phyloP scores from a whole-genome alignment of 2,329 filamentous ascomycete species.

The Ascochyta fabae region DNA sequence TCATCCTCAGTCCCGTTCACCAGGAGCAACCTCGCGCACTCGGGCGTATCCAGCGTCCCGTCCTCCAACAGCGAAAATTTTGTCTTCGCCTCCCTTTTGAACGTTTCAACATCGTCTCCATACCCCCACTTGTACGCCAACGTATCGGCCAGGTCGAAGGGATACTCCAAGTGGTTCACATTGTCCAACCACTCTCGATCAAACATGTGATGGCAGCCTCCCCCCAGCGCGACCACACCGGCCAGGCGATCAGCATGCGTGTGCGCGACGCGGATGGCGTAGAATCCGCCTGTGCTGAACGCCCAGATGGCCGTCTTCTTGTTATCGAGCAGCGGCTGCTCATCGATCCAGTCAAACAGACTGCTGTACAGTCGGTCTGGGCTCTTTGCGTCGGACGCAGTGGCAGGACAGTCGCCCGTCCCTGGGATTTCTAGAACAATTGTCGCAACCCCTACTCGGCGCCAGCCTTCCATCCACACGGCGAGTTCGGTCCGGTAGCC shows the following conservation, averaged over 20 bases:
- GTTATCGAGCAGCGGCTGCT: conserved; percentile 57
- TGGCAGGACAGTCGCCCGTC: conserved; percentile 63
- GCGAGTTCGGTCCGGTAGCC: conserved; percentile 65
- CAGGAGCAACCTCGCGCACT: conserved; percentile 59
- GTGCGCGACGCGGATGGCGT: conserved; percentile 63
- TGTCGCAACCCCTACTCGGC: conserved; percentile 56
- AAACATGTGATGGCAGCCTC: conserved; percentile 64
- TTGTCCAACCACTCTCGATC: conserved; percentile 60
- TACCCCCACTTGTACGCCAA: conserved; percentile 58
- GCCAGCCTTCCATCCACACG: conserved; percentile 60
- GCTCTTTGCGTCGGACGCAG: conserved; percentile 53
- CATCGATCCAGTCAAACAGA: conserved; percentile 61
- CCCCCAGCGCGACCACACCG: conserved; percentile 61
- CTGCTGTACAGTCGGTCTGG: conserved; percentile 62
- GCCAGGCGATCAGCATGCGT: conserved; percentile 61
- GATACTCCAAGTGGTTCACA: conserved; percentile 65
- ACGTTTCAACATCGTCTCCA: conserved; percentile 46
- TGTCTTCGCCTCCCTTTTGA: conserved; percentile 55
- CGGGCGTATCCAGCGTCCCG: conserved; percentile 59
- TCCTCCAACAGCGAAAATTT: conserved; percentile 63
- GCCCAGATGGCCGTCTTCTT: conserved; percentile 61
- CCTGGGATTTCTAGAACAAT: conserved; percentile 64
- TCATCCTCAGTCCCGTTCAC: conserved; percentile 66
- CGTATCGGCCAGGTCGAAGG: conserved; percentile 62
- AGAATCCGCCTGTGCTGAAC: conserved; percentile 65